phyloP scores from a whole-genome alignment of 495 filamentous ascomycete species.

The Sporormia fimetaria region DNA sequence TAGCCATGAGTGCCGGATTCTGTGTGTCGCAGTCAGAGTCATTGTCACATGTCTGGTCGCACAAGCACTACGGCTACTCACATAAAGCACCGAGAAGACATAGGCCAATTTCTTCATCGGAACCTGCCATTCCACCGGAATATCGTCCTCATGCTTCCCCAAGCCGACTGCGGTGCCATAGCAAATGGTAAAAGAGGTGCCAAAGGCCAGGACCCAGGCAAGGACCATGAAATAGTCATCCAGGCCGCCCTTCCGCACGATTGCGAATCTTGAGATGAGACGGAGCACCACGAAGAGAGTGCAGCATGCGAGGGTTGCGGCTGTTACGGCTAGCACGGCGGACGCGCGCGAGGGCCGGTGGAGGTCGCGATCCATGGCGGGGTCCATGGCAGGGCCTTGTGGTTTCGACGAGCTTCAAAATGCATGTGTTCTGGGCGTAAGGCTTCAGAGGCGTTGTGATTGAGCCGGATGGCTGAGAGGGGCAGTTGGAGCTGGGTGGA shows the following conservation, averaged over 20 bases:
- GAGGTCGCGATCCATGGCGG: constrained; percentile 12
- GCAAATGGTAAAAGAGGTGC: constrained; percentile 64
- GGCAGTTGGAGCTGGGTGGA: too few relatives aligned
- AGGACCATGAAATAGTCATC: constrained; percentile 80
- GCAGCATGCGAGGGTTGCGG: constrained; percentile 53
- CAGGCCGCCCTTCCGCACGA: constrained; percentile 55
- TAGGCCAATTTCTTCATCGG: constrained; percentile 59
- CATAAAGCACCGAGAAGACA: constrained; percentile 74
- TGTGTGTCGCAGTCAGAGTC: constrained; percentile 30
- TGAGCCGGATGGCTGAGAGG: too few relatives aligned
- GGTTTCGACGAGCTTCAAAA: constrained; percentile 1
- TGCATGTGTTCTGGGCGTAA: too few relatives aligned
- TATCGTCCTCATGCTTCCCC: constrained; percentile 60
- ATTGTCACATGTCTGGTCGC: neutral
- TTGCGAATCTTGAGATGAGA: constrained; percentile 57
- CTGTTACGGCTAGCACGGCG: constrained; percentile 63
- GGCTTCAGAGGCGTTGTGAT: too few relatives aligned
- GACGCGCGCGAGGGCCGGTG: constrained; percentile 39
- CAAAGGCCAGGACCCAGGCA: constrained; percentile 74
- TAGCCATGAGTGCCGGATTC: constrained; percentile 80
- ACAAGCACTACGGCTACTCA: constrained; percentile 34
- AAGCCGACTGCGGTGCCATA: constrained; percentile 60
- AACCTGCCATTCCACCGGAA: constrained; percentile 38
- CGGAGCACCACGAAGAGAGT: constrained; percentile 62
- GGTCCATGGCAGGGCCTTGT: neutral